Evolutionary conservation across 2,329 filamentous ascomycete genomes (phyloP).

Genomic region (Ascocoryne sarcoides): DNA sequence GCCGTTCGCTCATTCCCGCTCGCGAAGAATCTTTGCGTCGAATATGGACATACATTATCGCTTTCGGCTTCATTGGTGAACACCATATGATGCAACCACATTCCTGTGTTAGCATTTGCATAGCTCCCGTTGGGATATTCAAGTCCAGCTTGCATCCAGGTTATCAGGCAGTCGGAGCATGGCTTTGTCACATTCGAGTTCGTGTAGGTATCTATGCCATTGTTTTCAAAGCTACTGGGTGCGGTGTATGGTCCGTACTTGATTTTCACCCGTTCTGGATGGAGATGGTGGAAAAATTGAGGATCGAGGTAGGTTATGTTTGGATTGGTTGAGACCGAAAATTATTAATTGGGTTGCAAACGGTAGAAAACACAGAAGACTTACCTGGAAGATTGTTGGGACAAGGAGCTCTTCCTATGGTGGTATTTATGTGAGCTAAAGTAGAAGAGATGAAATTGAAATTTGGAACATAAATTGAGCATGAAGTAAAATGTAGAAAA

Average conservation of each 20-base stretch:
- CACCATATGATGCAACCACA: constrained; percentile 20
- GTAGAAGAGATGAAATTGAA: too few relatives aligned
- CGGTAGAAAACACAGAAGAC: too few relatives aligned
- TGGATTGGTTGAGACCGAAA: not conserved
- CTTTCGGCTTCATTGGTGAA: constrained; percentile 1
- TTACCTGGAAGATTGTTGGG: too few relatives aligned
- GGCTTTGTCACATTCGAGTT: not conserved
- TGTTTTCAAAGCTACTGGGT: constrained; percentile 2
- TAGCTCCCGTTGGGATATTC: constrained; percentile 25
- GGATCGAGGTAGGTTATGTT: constrained; percentile 2
- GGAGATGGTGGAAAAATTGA: constrained; percentile 5
- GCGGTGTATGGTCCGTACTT: constrained; percentile 4
- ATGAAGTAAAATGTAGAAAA: too few relatives aligned
- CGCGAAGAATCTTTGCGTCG: constrained; percentile 5
- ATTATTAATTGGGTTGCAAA: too few relatives aligned
- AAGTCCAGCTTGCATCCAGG: constrained; percentile 21
- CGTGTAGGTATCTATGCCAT: constrained; percentile 1
- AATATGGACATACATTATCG: constrained; percentile 2
- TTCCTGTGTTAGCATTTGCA: constrained; percentile 27
- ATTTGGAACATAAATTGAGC: too few relatives aligned
- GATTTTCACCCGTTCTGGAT: constrained; percentile 2
- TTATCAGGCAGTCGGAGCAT: constrained; percentile 14
- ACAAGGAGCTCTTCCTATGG: too few relatives aligned
- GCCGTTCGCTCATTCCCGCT: constrained; percentile 6
- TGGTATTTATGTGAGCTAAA: too few relatives aligned